Conservation (phyloP, 805 yeast genomes). For the Candida glaebosa region DNA sequence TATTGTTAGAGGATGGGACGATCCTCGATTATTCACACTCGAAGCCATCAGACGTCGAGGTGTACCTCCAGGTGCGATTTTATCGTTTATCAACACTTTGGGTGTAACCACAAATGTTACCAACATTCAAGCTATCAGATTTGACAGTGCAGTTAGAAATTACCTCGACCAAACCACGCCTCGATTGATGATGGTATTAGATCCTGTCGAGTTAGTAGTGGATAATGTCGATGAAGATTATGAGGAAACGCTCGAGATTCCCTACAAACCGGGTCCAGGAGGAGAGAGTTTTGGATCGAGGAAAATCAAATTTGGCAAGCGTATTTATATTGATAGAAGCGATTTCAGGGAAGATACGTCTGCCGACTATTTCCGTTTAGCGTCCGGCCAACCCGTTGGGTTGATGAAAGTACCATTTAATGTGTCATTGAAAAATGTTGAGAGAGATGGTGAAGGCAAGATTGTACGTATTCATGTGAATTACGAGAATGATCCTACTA, state of each 20-base stretch:
- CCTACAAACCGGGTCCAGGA: conserved; percentile 80
- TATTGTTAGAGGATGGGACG: conserved; percentile 95
- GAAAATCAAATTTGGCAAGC: conserved; percentile 70
- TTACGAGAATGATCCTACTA: conserved; percentile 62
- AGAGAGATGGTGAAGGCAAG: conserved; percentile 59
- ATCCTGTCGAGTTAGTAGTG: conserved; percentile 79
- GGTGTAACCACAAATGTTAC: conserved; percentile 96
- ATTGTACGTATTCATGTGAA: conserved; percentile 71
- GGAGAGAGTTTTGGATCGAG: conserved; percentile 58
- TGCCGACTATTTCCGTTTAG: conserved; percentile 84
- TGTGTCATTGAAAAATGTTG: conserved; percentile 65
- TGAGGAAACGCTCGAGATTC: conserved; percentile 68
- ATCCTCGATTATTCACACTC: conserved; percentile 91
- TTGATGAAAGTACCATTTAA: conserved; percentile 86
- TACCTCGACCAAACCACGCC: conserved; percentile 91
- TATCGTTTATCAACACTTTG: conserved; percentile 86
- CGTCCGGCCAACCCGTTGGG: conserved; percentile 94
- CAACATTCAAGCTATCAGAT: conserved; percentile 84
- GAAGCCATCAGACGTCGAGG: conserved; percentile 97
- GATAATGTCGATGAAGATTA: conserved; percentile 75
- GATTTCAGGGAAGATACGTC: conserved; percentile 70
- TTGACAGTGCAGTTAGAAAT: conserved; percentile 84
- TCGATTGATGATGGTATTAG: conserved; percentile 86
- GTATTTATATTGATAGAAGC: conserved; percentile 78
- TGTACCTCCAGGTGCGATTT: conserved; percentile 96